phyloP scores from a whole-genome alignment of 768 basidiomycete species.

The Udeniomyces megalosporus region DNA sequence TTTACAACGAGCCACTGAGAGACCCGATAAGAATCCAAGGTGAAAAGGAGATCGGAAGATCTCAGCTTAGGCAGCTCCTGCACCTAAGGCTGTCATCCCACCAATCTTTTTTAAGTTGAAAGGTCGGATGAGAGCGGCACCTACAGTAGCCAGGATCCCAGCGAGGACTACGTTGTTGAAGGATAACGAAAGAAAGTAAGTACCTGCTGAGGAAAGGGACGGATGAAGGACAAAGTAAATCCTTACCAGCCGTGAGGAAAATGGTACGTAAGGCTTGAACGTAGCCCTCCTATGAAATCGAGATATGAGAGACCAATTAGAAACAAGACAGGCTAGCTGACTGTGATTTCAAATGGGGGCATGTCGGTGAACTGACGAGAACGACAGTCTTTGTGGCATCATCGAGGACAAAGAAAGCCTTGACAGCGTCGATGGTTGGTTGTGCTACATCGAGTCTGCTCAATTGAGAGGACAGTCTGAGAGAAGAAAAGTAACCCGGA shows the following conservation, averaged over 20 bases:
- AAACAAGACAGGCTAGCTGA: too few relatives aligned
- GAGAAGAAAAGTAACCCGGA: background rate
- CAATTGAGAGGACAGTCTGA: conserved; percentile 26
- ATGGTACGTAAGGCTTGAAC: conserved; percentile 22
- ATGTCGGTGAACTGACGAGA: too few relatives aligned
- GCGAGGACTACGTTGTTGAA: background rate
- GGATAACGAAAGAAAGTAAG: too few relatives aligned
- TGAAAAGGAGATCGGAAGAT: too few relatives aligned
- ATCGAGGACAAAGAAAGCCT: conserved; percentile 1
- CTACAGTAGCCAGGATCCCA: background rate
- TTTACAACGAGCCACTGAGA: too few relatives aligned
- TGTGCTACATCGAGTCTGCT: conserved; percentile 18
- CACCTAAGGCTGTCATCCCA: background rate
- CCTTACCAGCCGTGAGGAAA: conserved; percentile 24
- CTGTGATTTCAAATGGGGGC: too few relatives aligned
- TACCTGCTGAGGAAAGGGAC: too few relatives aligned
- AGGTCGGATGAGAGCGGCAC: background rate
- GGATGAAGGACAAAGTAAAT: too few relatives aligned
- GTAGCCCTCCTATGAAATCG: too few relatives aligned
- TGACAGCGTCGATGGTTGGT: conserved; percentile 13
- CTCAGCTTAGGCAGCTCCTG: too few relatives aligned
- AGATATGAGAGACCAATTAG: too few relatives aligned
- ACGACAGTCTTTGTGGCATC: conserved; percentile 7
- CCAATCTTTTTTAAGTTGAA: conserved; percentile 9
- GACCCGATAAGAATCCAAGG: too few relatives aligned